These are phyloP conservation scores for Phtheirospermum japonicum DNA, from an alignment of 257 asterid species.

Conservation along the genomic window DNA sequence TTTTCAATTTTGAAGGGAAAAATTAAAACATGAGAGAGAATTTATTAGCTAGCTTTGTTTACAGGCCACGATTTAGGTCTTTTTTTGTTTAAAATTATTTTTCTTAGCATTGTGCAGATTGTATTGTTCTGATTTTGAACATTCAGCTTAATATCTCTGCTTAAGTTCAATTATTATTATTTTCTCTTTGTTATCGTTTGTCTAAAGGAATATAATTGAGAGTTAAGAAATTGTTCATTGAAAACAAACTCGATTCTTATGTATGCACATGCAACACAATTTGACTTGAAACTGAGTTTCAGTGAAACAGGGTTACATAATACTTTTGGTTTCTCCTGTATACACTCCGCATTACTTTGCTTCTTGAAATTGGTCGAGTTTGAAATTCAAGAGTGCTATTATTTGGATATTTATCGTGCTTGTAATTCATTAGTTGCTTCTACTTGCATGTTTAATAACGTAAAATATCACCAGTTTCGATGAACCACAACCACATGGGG, in stretches of 20 bases:
- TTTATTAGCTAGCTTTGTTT: slow-evolving; percentile 6
- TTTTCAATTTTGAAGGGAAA: no score
- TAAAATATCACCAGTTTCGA: no score
- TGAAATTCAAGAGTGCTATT: not conserved
- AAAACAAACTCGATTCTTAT: not conserved
- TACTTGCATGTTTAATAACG: no score
- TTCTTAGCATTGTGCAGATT: not conserved
- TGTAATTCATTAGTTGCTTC: no score
- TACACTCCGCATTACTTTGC: not conserved
- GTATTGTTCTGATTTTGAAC: slow-evolving; percentile 5
- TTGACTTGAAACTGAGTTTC: slow-evolving; percentile 3
- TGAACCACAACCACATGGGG: no score
- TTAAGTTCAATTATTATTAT: slow-evolving; percentile 7
- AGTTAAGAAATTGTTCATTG: slow-evolving; percentile 13
- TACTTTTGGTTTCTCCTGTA: not conserved
- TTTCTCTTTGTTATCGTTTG: slow-evolving; percentile 5
- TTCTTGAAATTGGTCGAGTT: slow-evolving; percentile 19
- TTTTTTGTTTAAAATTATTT: not conserved
- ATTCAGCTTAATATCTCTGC: slow-evolving; percentile 9
- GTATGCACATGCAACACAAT: not conserved
- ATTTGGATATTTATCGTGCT: no score
- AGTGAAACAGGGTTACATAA: not conserved
- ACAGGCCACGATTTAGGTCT: slow-evolving; percentile 1
- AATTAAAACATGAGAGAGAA: no score
- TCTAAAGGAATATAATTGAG: slow-evolving; percentile 4